A percentile compares a stretch with the other conserved stretches of the same genome.
Conservation (phyloP, 805 yeast genomes). For the Ogataea trehalophila region DNA sequence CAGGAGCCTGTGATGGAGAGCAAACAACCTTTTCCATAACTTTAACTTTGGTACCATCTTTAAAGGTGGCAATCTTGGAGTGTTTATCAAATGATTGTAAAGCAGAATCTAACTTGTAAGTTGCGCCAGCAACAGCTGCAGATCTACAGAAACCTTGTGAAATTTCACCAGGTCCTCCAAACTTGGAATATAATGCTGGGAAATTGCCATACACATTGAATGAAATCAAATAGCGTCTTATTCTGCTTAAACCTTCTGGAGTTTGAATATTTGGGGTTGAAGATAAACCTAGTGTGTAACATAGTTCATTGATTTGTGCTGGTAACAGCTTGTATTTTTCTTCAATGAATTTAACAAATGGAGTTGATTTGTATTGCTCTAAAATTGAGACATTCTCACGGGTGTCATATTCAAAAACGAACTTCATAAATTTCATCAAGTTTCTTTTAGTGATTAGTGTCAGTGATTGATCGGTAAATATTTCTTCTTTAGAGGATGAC, state of each 20-base stretch:
- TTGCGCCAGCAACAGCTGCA: constrained; percentile 97
- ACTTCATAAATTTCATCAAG: constrained; percentile 88
- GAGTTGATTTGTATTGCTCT: constrained; percentile 47
- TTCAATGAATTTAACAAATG: constrained; percentile 56
- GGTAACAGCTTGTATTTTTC: constrained; percentile 64
- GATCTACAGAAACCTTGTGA: constrained; percentile 96
- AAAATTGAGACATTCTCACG: constrained; percentile 40
- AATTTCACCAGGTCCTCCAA: constrained; percentile 93
- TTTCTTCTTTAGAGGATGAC: constrained; percentile 84
- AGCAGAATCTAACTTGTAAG: constrained; percentile 75
- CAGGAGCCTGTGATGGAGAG: constrained; percentile 64
- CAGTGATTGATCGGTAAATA: constrained; percentile 82
- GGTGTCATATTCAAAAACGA: constrained; percentile 66
- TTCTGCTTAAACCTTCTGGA: constrained; percentile 71
- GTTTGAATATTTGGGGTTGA: constrained; percentile 56
- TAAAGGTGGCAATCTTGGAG: constrained; percentile 61
- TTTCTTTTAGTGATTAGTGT: constrained; percentile 72
- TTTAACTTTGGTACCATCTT: constrained; percentile 69
- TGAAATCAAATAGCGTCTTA: constrained; percentile 76
- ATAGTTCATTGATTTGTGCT: constrained; percentile 77
- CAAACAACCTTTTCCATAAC: constrained; percentile 77
- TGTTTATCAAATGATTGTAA: constrained; percentile 61
- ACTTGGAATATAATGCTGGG: constrained; percentile 88
- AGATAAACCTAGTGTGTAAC: constrained; percentile 81
- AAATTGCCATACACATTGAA: constrained; percentile 91